Evolutionary conservation across 2,329 filamentous ascomycete genomes (phyloP).

Genomic region (Fusarium hostae): DNA sequence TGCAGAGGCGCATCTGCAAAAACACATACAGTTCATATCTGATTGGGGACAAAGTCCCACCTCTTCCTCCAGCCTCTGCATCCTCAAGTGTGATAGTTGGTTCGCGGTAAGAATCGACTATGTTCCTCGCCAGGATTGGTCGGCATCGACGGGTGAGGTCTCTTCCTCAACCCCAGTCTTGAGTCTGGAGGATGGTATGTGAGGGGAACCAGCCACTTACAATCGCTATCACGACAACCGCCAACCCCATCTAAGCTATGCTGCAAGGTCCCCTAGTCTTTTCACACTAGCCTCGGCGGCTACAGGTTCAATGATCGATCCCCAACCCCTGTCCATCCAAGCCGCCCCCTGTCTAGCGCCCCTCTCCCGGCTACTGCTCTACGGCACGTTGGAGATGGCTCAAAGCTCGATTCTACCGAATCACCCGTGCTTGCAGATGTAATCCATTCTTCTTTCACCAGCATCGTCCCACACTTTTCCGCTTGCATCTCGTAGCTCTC

Average conservation of each 20-base stretch:
- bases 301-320: conserved; percentile 27
- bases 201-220: conserved; percentile 28
- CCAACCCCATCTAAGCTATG: conserved; percentile 4
- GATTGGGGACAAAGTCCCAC: background rate
- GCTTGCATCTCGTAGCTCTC: background rate
- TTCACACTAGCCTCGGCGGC: conserved; percentile 36
- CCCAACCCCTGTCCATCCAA: background rate
- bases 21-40: background rate
- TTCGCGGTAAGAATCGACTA: background rate
- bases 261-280: conserved; percentile 26
- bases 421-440: background rate
- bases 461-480: background rate
- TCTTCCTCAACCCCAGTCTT: conserved; percentile 1
- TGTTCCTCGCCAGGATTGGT: background rate
- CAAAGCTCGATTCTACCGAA: background rate
- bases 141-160: conserved; percentile 6
- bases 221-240: conserved; percentile 11
- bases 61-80: conserved; percentile 18
- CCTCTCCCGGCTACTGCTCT: background rate
- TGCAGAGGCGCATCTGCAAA: background rate
- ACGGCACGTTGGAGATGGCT: background rate
- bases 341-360: background rate
- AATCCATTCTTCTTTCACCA: background rate
- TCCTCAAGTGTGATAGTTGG: background rate
- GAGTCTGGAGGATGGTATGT: background rate